Conservation (phyloP, 2,329 filamentous ascomycete species). For the Colletotrichum aenigma region DNA sequence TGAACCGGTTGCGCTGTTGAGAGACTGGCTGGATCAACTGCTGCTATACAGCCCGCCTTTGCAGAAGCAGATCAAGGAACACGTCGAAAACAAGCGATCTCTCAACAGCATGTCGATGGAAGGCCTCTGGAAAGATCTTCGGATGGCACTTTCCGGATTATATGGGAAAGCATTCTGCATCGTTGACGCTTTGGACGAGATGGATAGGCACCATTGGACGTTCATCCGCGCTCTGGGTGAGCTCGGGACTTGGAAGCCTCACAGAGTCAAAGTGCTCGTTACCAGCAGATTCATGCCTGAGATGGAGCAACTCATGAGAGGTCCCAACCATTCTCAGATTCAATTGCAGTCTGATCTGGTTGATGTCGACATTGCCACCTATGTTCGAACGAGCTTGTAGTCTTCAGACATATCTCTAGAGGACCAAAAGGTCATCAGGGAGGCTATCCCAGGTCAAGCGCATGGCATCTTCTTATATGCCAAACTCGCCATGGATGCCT, state of each 20-base stretch:
- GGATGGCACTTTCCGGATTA: constrained; percentile 24
- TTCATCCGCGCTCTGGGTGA: constrained; percentile 37
- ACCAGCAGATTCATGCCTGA: constrained; percentile 42
- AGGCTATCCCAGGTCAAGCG: constrained; percentile 37
- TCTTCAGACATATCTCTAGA: constrained; percentile 17
- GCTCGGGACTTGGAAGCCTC: constrained; percentile 34
- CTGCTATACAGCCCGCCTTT: constrained; percentile 32
- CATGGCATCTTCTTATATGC: constrained; percentile 51
- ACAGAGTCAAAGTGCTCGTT: constrained; percentile 42
- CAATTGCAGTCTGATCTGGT: constrained; percentile 39
- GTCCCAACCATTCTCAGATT: constrained; percentile 29
- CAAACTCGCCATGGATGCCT: constrained; percentile 44
- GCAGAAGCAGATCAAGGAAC: constrained; percentile 24
- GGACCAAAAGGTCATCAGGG: constrained; percentile 24
- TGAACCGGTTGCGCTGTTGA: constrained; percentile 29
- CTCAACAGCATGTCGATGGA: constrained; percentile 22
- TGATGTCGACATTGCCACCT: constrained; percentile 42
- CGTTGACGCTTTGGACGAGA: constrained; percentile 51
- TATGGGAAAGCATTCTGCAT: constrained; percentile 38
- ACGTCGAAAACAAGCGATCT: background rate
- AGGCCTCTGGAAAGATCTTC: constrained; percentile 33
- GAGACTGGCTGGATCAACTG: constrained; percentile 38
- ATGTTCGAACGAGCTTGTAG: constrained; percentile 27
- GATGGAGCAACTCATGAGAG: constrained; percentile 33
- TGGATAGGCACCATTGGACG: constrained; percentile 36